Evolutionary conservation across 2,329 filamentous ascomycete genomes (phyloP), one percentile per base, ranked within the genome.

Genomic region (Neurospora sp.): DNA sequence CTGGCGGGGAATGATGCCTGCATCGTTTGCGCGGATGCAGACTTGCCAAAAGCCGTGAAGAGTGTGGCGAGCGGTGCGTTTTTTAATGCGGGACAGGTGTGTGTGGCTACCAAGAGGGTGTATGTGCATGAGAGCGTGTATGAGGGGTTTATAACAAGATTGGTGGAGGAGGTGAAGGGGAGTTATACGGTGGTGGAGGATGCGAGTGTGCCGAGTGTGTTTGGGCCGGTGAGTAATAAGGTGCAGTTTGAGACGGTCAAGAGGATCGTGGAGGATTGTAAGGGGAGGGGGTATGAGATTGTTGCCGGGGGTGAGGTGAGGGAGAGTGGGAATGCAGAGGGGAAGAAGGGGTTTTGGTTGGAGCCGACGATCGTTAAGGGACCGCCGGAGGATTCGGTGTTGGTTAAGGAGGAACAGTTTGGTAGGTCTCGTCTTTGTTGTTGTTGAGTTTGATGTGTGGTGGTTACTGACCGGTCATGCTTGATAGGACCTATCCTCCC

Each of bases 211-310:
- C 76, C 76, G 42, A 78, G 77, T 62, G 76, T 86, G 46, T 83
- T 88, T 70, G 86, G 87, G 0, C 90, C 90, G 0, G 78, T 91
- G 2, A 87, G 89, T 71, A 91, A 91, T 78, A 79, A 83, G 73
- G 85, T 88, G 84, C 90, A 91, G 77, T 91, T 84, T 75, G 85
- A 89, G 66, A 84, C 84, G 33, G 86, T 89, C 36, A 85, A 84
- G 74, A 77, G 80, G 13, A 84, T 89, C 71, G 83, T 90, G 68
- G 81, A 82, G 10, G 85, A 89, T 67, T 86, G 85, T 71, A 82
- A 84, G 74, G 80, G 81, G 72, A 83, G 85, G 43, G 84, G 85
- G 67, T 83, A 85, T 73, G 82, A 84, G 13, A 81, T 87, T 62
- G 84, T 84, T 1, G 74, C 82, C 15, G 86, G 85, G 11, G 86